Evolutionary conservation across 768 basidiomycete species (phyloP), one percentile per base, ranked within the genome.

Genomic region (Cystobasidium tubakii): DNA sequence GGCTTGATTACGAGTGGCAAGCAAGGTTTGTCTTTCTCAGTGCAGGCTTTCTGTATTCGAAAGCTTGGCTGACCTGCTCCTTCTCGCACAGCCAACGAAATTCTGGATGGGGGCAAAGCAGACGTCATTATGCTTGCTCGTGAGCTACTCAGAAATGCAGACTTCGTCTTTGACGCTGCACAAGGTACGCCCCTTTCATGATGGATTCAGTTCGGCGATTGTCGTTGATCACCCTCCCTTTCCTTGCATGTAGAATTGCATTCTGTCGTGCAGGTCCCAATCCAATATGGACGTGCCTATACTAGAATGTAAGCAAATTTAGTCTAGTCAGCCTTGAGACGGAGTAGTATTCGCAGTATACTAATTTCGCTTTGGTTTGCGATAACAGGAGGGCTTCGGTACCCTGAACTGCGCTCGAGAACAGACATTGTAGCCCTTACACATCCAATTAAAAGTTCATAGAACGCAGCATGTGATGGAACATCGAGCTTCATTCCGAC

Each of bases 1-100:
- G 91, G 91, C 0, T 80, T 89, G 64, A 89, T 93, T 78, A 88
- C 86, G 0, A 84, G 86, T 12, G 85, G 88, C 1, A 73, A 82
- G n/a, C 82, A 86, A 34, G 66, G 43, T 69, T 3, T 17, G 46
- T 27, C 9, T 3, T 42, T 42, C 17, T 17, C 42, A 50, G 21
- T 50, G 7, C 21, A 12, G 46, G 9, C 21, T 50, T n/a, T 17
- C 29, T 34, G 25, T 65, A 39, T 65, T 39, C 34, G 25, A 6
- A 6, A 39, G 15, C 7, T 6, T 39, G 39, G 39, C 39, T 39
- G 39, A 39, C 15, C 6, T 39, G 15, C 39, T 39, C 39, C 15
- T 6, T 39, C 29, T 65, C 21, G 3, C 25, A 4, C 39, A 65
- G 76, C 76, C 27, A 62, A 77, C 54, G 70, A 77, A 12, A 63